These are phyloP conservation scores for Rhytidhysteron rufulum DNA, from an alignment of 2,329 filamentous ascomycete genomes.

Conservation along the genomic window DNA sequence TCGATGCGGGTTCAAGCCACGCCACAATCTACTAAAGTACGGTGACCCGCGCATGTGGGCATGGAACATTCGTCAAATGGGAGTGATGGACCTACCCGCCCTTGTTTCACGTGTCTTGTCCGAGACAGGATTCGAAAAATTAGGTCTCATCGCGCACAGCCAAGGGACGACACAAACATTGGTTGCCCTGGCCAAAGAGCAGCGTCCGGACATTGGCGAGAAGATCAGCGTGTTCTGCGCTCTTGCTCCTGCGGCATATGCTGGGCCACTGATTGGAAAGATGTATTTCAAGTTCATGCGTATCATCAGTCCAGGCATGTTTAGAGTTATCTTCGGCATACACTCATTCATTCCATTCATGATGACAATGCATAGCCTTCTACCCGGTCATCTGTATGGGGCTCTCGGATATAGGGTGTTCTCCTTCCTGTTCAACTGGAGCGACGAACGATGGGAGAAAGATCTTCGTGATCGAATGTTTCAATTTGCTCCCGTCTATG, in stretches of 20 bases:
- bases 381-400: conserved; percentile 69
- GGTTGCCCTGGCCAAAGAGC: conserved; percentile 83
- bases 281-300: conserved; percentile 92
- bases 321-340: conserved; percentile 81
- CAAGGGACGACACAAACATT: conserved; percentile 89
- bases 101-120: conserved; percentile 73
- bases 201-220: conserved; percentile 77
- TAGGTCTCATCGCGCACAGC: conserved; percentile 81
- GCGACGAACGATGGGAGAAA: conserved; percentile 78
- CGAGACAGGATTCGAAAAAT: conserved; percentile 78
- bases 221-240: conserved; percentile 88
- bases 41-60: conserved; percentile 90
- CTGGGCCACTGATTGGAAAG: conserved; percentile 78
- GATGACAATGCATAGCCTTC: conserved; percentile 72
- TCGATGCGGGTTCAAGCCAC: conserved; percentile 77
- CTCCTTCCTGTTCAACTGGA: conserved; percentile 85
- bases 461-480: conserved; percentile 79
- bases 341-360: conserved; percentile 92
- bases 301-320: conserved; percentile 69
- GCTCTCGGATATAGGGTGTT: conserved; percentile 85
- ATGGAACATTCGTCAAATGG: conserved; percentile 96
- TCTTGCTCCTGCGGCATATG: conserved; percentile 85
- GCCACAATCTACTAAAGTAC: conserved; percentile 67
- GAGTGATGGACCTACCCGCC: conserved; percentile 80
- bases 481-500: conserved; percentile 87